phyloP scores from a whole-genome alignment of 192 early-diverging fungal genomes.

The Coemansia sp. region DNA sequence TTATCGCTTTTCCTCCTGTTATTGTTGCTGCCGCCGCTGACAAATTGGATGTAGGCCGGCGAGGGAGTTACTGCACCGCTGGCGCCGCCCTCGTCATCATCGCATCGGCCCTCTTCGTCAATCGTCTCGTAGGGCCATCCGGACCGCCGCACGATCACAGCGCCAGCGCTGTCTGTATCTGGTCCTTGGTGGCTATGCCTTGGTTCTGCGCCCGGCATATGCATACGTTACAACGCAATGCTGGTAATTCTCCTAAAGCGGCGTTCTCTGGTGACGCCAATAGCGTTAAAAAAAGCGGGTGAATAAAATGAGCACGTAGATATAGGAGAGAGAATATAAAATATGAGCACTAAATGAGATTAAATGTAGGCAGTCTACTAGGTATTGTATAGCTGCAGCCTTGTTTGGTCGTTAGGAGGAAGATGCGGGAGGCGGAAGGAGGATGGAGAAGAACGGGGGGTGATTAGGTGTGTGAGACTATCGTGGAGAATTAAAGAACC shows the following conservation, averaged over 20 bases:
- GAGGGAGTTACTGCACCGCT: not conserved
- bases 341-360: not conserved
- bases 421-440: not conserved
- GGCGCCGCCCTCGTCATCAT: conserved; percentile 3
- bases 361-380: not conserved
- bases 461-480: not conserved
- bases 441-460: not conserved
- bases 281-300: not conserved
- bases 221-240: not conserved
- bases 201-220: not conserved
- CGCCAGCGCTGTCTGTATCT: conserved; percentile 14
- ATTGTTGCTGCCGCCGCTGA: conserved; percentile 1
- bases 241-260: not conserved
- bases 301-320: not conserved
- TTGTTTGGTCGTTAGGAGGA: not conserved
- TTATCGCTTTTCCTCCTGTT: conserved; percentile 1
- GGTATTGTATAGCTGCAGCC: not conserved
- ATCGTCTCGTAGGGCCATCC: conserved; percentile 15
- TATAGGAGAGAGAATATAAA: not conserved
- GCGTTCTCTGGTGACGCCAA: not conserved
- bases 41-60: conserved; percentile 2
- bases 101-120: conserved; percentile 1
- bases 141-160: not conserved
- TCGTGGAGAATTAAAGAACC: not conserved
- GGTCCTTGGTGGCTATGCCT: not conserved